A percentile compares a stretch with the other conserved stretches of the same genome.
Conservation (phyloP, 352 stramenopile species). For the Pythium guiyangense region DNA sequence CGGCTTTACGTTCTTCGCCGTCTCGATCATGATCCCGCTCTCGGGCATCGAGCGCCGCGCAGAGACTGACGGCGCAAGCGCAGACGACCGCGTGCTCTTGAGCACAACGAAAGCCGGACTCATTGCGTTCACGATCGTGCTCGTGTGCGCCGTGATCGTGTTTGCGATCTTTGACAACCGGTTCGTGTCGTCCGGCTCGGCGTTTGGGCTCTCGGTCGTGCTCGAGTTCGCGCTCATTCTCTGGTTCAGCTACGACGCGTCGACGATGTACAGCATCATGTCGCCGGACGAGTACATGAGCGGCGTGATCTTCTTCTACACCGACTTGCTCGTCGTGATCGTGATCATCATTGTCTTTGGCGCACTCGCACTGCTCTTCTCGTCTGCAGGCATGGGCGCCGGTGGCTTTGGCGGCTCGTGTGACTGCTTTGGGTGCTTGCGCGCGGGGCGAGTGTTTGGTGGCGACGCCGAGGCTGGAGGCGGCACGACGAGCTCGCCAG, state of each 20-base stretch:
- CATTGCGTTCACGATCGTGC: constrained; percentile 22
- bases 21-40: constrained; percentile 35
- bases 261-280: constrained; percentile 47
- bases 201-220: constrained; percentile 28
- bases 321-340: constrained; percentile 36
- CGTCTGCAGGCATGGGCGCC: constrained; percentile 21
- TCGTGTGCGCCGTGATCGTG: constrained; percentile 13
- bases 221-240: constrained; percentile 43
- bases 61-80: background rate
- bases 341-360: constrained; percentile 33
- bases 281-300: constrained; percentile 57
- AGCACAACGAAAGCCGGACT: constrained; percentile 25
- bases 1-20: constrained; percentile 31
- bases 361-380: constrained; percentile 30
- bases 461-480: background rate
- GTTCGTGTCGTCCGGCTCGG: constrained; percentile 14
- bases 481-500: background rate
- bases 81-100: constrained; percentile 14
- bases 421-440: constrained; percentile 39
- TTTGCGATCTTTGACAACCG: constrained; percentile 16
- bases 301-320: constrained; percentile 81
- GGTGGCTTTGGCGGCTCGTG: constrained; percentile 31
- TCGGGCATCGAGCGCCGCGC: constrained; percentile 17
- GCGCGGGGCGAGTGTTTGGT: constrained; percentile 8
- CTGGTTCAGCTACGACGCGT: constrained; percentile 46